Evolutionary conservation across 495 filamentous ascomycete genomes (phyloP), one percentile per base, ranked within the genome.

Genomic region (Pyronema domesticum): DNA sequence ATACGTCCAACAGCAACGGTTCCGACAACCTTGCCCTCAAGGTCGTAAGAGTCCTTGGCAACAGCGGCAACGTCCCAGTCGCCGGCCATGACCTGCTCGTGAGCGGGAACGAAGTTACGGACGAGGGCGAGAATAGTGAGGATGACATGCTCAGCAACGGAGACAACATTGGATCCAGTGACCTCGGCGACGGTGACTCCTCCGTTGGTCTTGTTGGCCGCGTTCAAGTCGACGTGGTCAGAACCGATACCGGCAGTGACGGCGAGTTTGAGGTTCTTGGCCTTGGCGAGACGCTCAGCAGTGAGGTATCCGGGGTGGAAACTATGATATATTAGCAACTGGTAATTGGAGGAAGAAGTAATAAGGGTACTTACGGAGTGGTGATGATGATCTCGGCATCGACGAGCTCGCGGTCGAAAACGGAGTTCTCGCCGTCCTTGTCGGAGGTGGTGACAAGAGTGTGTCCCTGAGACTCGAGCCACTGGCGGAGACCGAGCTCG

Each of bases 261-360:
- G 62, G 89, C 89, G 54, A 93, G 74, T 78, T 95, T 98, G 63
- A 98, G 83, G 37, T 98, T 95, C 84, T 96, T 95, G 57, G 91
- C 91, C 74, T 91, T 94, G 59, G 86, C 86, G 57, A 98, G 80
- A 65, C 91, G 88, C 70, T 95, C 91, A 42, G 86, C 86, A 47
- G 85, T 95, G 44, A 98, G 82, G 76, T 98, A 98, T 57, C 89
- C 91, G 46, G 91, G 91, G 74, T 98, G 91, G 82, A 98, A 98
- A 68, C 88, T 94, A 58, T 45, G 30, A 47, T 55, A 13, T 40
- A n/a, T 48, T 13, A 54, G 13, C 58, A 44, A 34, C 8, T 34
- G 1, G 5, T 5, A 33, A 39, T 13, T 18, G 14, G 30, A 19
- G 17, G 6, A 44, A 44, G 7, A 14, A 6, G 37, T n/a, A 17